A percentile compares a stretch with the other conserved stretches of the same genome.
These are phyloP conservation scores for Cucurbitaria berberidis DNA, from an alignment of 2,329 filamentous ascomycete species.

Conservation along the genomic window DNA sequence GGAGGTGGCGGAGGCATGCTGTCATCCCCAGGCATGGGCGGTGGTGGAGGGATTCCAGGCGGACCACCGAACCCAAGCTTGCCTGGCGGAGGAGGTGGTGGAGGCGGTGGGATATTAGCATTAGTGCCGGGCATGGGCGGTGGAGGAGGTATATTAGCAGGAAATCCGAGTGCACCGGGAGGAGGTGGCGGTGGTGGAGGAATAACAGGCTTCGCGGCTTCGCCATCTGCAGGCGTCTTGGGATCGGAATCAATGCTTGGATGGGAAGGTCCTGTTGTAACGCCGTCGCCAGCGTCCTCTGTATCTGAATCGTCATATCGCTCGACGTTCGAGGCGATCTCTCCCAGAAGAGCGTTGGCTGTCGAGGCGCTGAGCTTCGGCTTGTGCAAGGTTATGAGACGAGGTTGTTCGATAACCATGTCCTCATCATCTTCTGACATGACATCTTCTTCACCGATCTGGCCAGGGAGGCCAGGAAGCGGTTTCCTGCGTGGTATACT, in stretches of 20 bases:
- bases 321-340: constrained; percentile 79
- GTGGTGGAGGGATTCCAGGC: constrained; percentile 52
- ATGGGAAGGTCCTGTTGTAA: constrained; percentile 76
- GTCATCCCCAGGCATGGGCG: constrained; percentile 58
- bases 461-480: constrained; percentile 39
- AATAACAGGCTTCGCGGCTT: constrained; percentile 46
- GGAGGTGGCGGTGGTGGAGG: constrained; percentile 58
- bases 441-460: constrained; percentile 47
- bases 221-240: constrained; percentile 66
- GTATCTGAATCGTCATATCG: constrained; percentile 75
- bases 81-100: constrained; percentile 57
- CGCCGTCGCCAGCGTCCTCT: constrained; percentile 67
- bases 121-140: constrained; percentile 56
- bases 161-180: constrained; percentile 48
- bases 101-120: constrained; percentile 53
- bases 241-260: constrained; percentile 75
- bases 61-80: constrained; percentile 49
- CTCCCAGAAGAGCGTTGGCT: constrained; percentile 69
- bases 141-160: constrained; percentile 49
- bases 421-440: constrained; percentile 60
- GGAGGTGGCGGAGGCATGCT: constrained; percentile 56
- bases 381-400: constrained; percentile 77
- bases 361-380: constrained; percentile 68
- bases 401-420: constrained; percentile 77
- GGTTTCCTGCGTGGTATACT: constrained; percentile 49